These are phyloP conservation scores for Thecaphora frezii DNA, from an alignment of 1,284 basidiomycete genomes.

Conservation along the genomic window DNA sequence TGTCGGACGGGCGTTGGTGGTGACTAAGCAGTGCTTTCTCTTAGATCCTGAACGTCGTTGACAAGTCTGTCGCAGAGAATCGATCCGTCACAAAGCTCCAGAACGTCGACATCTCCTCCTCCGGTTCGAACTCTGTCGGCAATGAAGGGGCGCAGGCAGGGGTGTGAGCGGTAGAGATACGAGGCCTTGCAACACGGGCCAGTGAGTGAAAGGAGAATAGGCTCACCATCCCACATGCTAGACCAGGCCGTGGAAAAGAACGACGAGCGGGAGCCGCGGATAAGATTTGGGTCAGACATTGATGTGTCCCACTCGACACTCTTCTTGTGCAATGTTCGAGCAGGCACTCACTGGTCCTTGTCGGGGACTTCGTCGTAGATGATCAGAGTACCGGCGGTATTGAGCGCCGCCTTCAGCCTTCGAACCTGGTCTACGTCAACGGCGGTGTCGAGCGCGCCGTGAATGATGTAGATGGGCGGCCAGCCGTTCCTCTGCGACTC, in stretches of 20 bases:
- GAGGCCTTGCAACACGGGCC: too few relatives aligned
- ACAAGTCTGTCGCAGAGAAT: not conserved
- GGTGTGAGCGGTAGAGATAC: not conserved
- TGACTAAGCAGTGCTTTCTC: too few relatives aligned
- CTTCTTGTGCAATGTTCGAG: too few relatives aligned
- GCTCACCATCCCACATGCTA: too few relatives aligned
- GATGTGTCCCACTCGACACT: too few relatives aligned
- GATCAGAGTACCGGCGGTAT: slow-evolving; percentile 10
- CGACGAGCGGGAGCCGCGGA: too few relatives aligned
- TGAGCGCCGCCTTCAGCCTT: slow-evolving; percentile 21
- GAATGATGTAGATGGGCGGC: slow-evolving; percentile 36
- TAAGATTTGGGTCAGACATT: too few relatives aligned
- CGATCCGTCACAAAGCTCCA: slow-evolving; percentile 18
- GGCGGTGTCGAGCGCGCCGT: slow-evolving; percentile 36
- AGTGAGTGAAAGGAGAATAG: too few relatives aligned
- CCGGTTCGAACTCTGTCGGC: slow-evolving; percentile 17
- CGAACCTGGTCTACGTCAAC: slow-evolving; percentile 39
- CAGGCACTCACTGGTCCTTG: slow-evolving; percentile 18
- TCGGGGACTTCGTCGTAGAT: slow-evolving; percentile 33
- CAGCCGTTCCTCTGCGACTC: slow-evolving; percentile 17
- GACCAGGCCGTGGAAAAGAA: too few relatives aligned
- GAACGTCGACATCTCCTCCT: slow-evolving; percentile 22
- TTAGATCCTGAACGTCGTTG: too few relatives aligned
- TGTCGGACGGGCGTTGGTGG: too few relatives aligned
- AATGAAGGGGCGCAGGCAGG: not conserved